Conservation (phyloP, 108 stramenopile species). For the Skeletonema tropicum region DNA sequence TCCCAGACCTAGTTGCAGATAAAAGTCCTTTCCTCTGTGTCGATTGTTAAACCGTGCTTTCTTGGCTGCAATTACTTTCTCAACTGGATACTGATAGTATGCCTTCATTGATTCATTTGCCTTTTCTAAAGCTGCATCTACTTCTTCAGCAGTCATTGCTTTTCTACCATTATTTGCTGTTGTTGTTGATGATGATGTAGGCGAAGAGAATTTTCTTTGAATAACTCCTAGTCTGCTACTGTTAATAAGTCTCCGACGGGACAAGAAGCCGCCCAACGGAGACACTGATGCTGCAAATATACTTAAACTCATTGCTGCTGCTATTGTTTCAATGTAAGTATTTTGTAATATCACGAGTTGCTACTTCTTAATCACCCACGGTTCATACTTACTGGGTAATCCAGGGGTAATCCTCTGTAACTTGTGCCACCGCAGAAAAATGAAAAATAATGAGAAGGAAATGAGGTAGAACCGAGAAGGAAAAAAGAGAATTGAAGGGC, state of each 20-base stretch:
- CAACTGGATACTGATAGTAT: conserved; percentile 67
- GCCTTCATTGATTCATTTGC: conserved; percentile 74
- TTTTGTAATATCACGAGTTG: too few relatives aligned
- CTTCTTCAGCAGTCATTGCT: conserved; percentile 43
- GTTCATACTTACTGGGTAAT: too few relatives aligned
- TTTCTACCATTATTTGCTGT: background rate
- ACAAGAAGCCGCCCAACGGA: background rate
- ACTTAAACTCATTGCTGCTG: background rate
- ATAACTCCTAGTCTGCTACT: background rate
- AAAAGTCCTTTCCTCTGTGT: conserved; percentile 45
- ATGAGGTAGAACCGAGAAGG: background rate
- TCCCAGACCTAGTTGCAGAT: conserved; percentile 60
- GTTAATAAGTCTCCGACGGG: background rate
- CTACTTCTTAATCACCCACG: too few relatives aligned
- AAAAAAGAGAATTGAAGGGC: background rate
- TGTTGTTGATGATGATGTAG: conserved; percentile 8
- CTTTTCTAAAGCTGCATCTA: conserved; percentile 53
- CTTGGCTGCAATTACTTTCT: conserved; percentile 57
- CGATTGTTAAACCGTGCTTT: conserved; percentile 40
- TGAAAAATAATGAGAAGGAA: background rate
- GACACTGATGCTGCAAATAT: background rate
- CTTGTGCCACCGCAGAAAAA: background rate
- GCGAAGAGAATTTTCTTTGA: conserved; percentile 3
- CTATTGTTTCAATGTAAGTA: background rate
- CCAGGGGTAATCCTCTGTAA: too few relatives aligned